These are phyloP conservation scores for Syzygium malaccense DNA, from an alignment of 441 rosid species.

Conservation along the genomic window DNA sequence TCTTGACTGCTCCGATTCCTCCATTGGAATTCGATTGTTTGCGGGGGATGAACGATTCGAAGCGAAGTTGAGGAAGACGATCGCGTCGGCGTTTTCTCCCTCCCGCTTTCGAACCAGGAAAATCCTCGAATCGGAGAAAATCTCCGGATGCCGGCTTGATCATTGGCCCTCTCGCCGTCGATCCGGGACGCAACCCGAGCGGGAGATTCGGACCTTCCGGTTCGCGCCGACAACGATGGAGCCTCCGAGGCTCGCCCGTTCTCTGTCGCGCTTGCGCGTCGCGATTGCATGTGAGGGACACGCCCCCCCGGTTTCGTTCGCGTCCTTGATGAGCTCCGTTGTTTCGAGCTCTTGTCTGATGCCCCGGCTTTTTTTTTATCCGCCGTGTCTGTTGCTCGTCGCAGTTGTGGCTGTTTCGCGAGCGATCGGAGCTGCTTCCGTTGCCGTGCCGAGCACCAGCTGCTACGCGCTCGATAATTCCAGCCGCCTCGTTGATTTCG, in stretches of 20 bases:
- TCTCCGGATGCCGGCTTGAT: too few species aligned
- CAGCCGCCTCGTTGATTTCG: constrained; percentile 85
- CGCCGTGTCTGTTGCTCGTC: not conserved
- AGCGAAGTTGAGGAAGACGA: too few species aligned
- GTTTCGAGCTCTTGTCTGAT: not conserved
- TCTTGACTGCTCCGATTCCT: too few species aligned
- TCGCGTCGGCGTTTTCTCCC: too few species aligned
- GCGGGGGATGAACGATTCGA: too few species aligned
- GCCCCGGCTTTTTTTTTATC: not conserved
- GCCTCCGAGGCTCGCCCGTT: not conserved
- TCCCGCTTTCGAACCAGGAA: too few species aligned
- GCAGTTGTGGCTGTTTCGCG: constrained; percentile 19
- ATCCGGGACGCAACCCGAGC: too few species aligned
- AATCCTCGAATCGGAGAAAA: too few species aligned
- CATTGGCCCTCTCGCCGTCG: too few species aligned
- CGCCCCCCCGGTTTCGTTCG: not conserved
- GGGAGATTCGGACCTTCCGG: not conserved
- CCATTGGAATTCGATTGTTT: too few species aligned
- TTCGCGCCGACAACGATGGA: not conserved
- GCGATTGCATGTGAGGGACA: not conserved
- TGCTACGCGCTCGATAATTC: constrained; percentile 88
- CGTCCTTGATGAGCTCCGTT: not conserved
- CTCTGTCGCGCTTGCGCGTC: not conserved
- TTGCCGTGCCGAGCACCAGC: constrained; percentile 53
- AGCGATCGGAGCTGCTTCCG: constrained; percentile 28